phyloP scores from a whole-genome alignment of 352 stramenopile species.

The Globisporangium solare region DNA sequence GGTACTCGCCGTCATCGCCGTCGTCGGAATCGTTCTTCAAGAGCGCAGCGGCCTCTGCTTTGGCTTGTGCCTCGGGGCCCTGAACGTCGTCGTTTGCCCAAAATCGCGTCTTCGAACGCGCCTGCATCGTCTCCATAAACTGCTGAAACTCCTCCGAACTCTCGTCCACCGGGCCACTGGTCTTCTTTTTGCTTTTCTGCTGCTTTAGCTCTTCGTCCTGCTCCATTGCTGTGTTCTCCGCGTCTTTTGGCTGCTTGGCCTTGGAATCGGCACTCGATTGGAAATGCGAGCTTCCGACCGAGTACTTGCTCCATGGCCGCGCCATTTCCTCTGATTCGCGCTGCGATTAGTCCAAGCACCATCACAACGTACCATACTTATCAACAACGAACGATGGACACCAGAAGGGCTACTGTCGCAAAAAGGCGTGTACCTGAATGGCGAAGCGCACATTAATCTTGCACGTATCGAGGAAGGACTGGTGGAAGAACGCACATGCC shows the following conservation, averaged over 20 bases:
- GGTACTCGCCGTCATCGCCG: slow-evolving; percentile 90
- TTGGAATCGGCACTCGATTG: slow-evolving; percentile 18
- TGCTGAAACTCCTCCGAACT: slow-evolving; percentile 72
- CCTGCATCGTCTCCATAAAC: slow-evolving; percentile 90
- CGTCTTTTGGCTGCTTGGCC: slow-evolving; percentile 22
- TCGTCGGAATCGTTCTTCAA: slow-evolving; percentile 34
- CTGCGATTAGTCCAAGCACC: slow-evolving; percentile 9
- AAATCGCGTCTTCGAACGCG: slow-evolving; percentile 84
- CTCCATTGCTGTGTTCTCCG: not conserved
- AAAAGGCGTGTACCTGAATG: slow-evolving; percentile 30
- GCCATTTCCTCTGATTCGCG: slow-evolving; percentile 53
- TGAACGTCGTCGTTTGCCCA: slow-evolving; percentile 90
- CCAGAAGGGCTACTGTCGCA: not conserved
- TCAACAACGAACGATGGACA: too few species aligned
- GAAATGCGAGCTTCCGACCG: slow-evolving; percentile 75
- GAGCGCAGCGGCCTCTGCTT: slow-evolving; percentile 20
- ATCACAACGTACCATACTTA: slow-evolving; percentile 3
- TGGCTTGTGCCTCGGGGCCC: slow-evolving; percentile 24
- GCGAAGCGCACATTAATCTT: slow-evolving; percentile 83
- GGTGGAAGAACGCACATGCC: slow-evolving; percentile 68
- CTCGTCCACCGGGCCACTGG: slow-evolving; percentile 18
- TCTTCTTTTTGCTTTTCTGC: slow-evolving; percentile 28
- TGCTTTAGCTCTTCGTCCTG: slow-evolving; percentile 16
- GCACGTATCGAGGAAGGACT: slow-evolving; percentile 90
- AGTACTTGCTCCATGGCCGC: slow-evolving; percentile 89